A percentile compares a stretch with the other conserved stretches of the same genome.
Evolutionary conservation across 2,329 filamentous ascomycete species (phyloP).

Genomic region (Fusarium vanettenii): DNA sequence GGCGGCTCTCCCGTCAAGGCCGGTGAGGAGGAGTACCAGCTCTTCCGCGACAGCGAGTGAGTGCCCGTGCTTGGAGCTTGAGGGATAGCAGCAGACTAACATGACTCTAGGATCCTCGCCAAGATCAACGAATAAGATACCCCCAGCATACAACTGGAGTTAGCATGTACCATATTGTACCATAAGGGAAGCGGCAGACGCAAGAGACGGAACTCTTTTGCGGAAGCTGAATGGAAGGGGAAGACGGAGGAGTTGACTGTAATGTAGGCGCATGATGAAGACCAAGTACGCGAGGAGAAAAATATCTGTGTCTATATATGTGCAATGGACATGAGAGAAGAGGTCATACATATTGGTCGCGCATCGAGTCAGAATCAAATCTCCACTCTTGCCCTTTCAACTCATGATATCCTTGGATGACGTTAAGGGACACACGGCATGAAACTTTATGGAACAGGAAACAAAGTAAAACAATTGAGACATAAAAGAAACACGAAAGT

Average conservation of each 20-base stretch:
- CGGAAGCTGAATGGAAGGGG: slow-evolving; percentile 12
- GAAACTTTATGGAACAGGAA: background rate
- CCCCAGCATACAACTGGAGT: slow-evolving; percentile 33
- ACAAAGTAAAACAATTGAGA: background rate
- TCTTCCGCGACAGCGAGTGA: slow-evolving; percentile 99
- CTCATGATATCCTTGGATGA: slow-evolving; percentile 1
- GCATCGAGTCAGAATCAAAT: slow-evolving; percentile 43
- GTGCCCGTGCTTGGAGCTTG: slow-evolving; percentile 54
- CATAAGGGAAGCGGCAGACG: slow-evolving; percentile 42
- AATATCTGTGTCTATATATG: slow-evolving; percentile 20
- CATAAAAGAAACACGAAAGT: background rate
- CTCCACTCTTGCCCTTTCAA: slow-evolving; percentile 46
- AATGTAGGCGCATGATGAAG: slow-evolving; percentile 36
- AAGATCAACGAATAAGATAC: slow-evolving; percentile 92
- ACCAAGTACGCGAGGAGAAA: slow-evolving; percentile 27
- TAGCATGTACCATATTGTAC: slow-evolving; percentile 52
- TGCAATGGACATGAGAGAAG: slow-evolving; percentile 13
- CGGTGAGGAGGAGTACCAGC: slow-evolving; percentile 93
- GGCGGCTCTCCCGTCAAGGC: slow-evolving; percentile 97
- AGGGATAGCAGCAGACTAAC: slow-evolving; percentile 24
- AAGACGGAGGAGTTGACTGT: slow-evolving; percentile 33
- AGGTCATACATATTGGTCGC: slow-evolving; percentile 32
- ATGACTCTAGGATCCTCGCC: slow-evolving; percentile 80
- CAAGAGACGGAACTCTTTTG: slow-evolving; percentile 27
- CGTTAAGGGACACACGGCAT: background rate